Evolutionary conservation across 2,329 filamentous ascomycete genomes (phyloP), one percentile per base, ranked within the genome.

Genomic region (Paecilomyces dactylethromorphus): DNA sequence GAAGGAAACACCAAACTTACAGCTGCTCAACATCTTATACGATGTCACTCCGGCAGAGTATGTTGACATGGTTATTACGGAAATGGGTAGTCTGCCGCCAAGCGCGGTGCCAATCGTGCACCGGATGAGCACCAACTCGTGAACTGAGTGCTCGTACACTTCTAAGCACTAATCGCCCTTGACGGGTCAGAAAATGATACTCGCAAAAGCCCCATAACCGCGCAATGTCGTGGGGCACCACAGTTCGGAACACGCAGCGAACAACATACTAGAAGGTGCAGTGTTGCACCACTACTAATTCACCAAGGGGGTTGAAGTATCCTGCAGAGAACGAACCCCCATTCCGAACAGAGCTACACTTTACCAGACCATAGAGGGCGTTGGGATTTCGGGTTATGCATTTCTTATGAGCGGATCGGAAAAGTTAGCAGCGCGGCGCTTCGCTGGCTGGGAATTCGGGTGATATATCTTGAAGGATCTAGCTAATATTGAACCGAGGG

Each of bases 11-110:
- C 78, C 79, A 29, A 82, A 82, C 58, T 71, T 89, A 59, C 84
- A 87, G 69, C 77, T 88, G 45, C 76, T 87, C 62, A 89, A 89
- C 69, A 82, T 97, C 60, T 85, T 97, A 75, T 97, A 96, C 70
- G 94, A 99, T 73, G 90, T 93, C 54, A 99, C 94, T 0, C 89
- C 88, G 13, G 90, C 91, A 3, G 88, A 91, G 67, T 92, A 91
- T 69, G 87, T 97, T 64, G 88, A 90, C 45, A 89, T 92, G 74
- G 88, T 99, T 49, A 86, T 97, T 55, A 97, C 92, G 2, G 94
- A 99, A 77, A 87, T 93, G 71, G 94, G 93, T 50, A 90, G 86
- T 68, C 83, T 95, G 62, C 90, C 92, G 55, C 90, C 92, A 0
- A 92, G 89, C 67, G 92, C 91, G 7, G 92, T 97, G 50, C 89